Evolutionary conservation across 805 yeast species (phyloP).

Genomic region (Sporopachydermia quercuum): DNA sequence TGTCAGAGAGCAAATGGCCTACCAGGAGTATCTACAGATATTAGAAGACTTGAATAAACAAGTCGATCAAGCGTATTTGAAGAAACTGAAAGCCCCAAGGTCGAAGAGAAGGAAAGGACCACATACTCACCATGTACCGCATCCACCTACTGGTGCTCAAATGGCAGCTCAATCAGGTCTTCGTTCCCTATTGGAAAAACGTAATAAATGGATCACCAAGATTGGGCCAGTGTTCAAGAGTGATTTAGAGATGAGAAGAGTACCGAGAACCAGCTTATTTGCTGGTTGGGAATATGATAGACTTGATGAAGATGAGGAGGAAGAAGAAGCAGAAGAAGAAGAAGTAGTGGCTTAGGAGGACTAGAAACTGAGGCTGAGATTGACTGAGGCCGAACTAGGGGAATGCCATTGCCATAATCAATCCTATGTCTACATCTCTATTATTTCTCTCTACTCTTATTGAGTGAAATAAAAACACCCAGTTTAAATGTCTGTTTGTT

Average conservation of each 20-base stretch:
- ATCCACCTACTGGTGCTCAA: constrained; percentile 28
- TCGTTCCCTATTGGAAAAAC: constrained; percentile 67
- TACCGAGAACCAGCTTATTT: constrained; percentile 53
- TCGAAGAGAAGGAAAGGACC: constrained; percentile 39
- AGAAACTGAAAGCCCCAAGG: constrained; percentile 63
- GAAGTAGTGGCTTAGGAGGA: constrained; percentile 7
- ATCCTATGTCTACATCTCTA: too few species aligned
- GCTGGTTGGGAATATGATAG: constrained; percentile 27
- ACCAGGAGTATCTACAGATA: constrained; percentile 85
- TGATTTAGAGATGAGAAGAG: constrained; percentile 55
- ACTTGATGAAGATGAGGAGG: constrained; percentile 23
- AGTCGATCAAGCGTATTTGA: constrained; percentile 84
- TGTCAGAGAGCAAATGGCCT: constrained; percentile 80
- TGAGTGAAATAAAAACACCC: too few species aligned
- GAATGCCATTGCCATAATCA: too few species aligned
- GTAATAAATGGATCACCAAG: constrained; percentile 75
- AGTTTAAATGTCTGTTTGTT: too few species aligned
- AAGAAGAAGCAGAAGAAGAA: constrained; percentile 17
- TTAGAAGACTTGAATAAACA: constrained; percentile 92
- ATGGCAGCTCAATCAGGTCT: constrained; percentile 68
- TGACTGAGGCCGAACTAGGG: constrained; percentile 1
- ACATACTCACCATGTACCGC: constrained; percentile 12
- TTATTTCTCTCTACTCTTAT: too few species aligned
- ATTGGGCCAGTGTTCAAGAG: constrained; percentile 76
- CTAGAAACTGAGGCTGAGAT: constrained; percentile 12